Evolutionary conservation across 768 basidiomycete genomes (phyloP).

Genomic region (Xanthoconium purpureum): DNA sequence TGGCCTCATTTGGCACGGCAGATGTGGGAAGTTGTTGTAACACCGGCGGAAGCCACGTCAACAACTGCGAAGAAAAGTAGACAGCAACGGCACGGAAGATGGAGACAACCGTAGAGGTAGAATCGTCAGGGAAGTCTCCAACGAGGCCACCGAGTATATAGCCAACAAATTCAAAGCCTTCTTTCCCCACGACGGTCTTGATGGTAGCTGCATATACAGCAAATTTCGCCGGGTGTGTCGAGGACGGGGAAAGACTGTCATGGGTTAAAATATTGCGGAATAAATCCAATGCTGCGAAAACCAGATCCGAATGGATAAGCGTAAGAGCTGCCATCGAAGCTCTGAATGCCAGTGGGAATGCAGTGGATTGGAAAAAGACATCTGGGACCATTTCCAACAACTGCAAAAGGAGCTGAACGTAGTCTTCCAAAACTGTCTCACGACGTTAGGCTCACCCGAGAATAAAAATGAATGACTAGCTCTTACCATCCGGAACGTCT

Average conservation of each 20-base stretch:
- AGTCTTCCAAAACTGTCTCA: slow-evolving; percentile 85
- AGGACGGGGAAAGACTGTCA: slow-evolving; percentile 56
- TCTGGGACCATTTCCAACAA: slow-evolving; percentile 68
- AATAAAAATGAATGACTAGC: neutral
- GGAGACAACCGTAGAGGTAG: slow-evolving; percentile 65
- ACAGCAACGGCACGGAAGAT: slow-evolving; percentile 69
- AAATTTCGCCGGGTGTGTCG: slow-evolving; percentile 56
- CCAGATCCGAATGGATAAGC: slow-evolving; percentile 76
- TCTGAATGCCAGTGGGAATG: slow-evolving; percentile 75
- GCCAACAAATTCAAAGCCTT: slow-evolving; percentile 69
- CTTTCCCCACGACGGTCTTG: slow-evolving; percentile 56
- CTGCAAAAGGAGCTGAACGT: slow-evolving; percentile 73
- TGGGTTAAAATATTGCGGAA: slow-evolving; percentile 74
- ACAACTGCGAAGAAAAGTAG: slow-evolving; percentile 66
- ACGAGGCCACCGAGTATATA: slow-evolving; percentile 76
- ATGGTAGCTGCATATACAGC: slow-evolving; percentile 62
- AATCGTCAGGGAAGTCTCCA: slow-evolving; percentile 87
- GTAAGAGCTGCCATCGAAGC: slow-evolving; percentile 76
- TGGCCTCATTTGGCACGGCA: slow-evolving; percentile 59
- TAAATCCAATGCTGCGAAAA: slow-evolving; percentile 79
- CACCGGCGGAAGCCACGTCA: slow-evolving; percentile 69
- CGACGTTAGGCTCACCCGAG: slow-evolving; percentile 1
- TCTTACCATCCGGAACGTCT: slow-evolving; percentile 86
- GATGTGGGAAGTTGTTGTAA: slow-evolving; percentile 66
- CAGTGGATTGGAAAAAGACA: slow-evolving; percentile 72